Percentiles rank a stretch among this genome's conserved stretches.
phyloP scores from a whole-genome alignment of 73 alveolate species.

The Paramecium primaurelia region DNA sequence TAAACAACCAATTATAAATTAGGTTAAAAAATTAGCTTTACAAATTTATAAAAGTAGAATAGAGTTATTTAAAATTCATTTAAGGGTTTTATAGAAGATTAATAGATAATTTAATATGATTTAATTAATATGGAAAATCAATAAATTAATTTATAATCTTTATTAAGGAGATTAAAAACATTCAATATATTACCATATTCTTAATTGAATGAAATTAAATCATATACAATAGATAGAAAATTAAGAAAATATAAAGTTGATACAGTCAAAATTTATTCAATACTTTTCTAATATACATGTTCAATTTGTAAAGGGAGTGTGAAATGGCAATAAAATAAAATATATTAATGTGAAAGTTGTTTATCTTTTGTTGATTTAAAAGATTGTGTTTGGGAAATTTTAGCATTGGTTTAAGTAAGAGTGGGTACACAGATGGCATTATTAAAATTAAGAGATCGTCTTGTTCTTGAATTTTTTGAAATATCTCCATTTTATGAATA shows the following conservation, averaged over 20 bases:
- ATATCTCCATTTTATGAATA: neutral
- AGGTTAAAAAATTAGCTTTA: neutral
- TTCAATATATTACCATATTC: neutral
- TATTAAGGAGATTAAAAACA: neutral
- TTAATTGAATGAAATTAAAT: neutral
- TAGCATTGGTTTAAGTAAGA: neutral
- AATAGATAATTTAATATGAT: neutral
- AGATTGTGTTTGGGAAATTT: neutral
- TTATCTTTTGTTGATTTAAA: neutral
- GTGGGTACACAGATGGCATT: neutral
- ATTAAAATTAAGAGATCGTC: neutral
- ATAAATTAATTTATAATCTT: neutral
- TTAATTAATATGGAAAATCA: neutral
- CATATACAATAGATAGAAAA: conserved; percentile 31
- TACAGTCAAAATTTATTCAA: neutral
- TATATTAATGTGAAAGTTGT: neutral
- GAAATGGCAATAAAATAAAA: neutral
- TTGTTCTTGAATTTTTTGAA: neutral
- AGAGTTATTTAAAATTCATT: neutral
- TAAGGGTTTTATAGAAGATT: neutral
- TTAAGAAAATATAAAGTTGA: conserved; percentile 8
- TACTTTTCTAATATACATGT: neutral
- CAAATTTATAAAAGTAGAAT: neutral
- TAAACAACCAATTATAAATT: neutral
- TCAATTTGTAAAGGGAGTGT: neutral